Percentiles rank a stretch among this genome's conserved stretches.
Evolutionary conservation across 805 yeast genomes (phyloP).

Genomic region (Saccharomyces mikatae): DNA sequence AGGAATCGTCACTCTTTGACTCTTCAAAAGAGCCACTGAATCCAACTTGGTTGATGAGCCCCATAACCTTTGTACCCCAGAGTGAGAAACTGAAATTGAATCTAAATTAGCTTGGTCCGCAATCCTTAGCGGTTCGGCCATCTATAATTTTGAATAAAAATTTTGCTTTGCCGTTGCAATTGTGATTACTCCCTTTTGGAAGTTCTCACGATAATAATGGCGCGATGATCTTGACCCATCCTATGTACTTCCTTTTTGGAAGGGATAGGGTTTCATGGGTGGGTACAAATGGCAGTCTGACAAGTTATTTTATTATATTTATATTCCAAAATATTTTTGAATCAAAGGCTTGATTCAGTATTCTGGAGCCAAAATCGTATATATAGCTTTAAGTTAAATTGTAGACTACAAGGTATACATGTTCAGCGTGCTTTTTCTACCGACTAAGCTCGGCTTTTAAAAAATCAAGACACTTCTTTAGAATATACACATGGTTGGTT

Average conservation of each 20-base stretch:
- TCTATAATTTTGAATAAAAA: constrained; percentile 44
- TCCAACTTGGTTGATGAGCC: constrained; percentile 99
- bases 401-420: neutral
- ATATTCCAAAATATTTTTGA: constrained; percentile 17
- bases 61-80: constrained; percentile 86
- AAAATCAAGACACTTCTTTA: constrained; percentile 18
- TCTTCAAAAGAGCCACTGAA: constrained; percentile 98
- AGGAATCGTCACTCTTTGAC: constrained; percentile 98
- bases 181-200: constrained; percentile 21
- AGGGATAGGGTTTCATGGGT: constrained; percentile 66
- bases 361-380: neutral
- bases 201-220: constrained; percentile 43
- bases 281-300: constrained; percentile 99
- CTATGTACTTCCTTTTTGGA: constrained; percentile 62
- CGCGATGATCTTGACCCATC: constrained; percentile 99
- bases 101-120: constrained; percentile 58
- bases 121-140: constrained; percentile 87
- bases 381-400: neutral
- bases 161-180: constrained; percentile 28
- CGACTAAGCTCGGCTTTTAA: constrained; percentile 2
- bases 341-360: constrained; percentile 29
- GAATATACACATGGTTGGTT: constrained; percentile 18
- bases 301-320: constrained; percentile 54
- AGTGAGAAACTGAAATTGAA: constrained; percentile 49
- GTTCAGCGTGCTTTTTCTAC: neutral